Percentiles rank a stretch among this genome's conserved stretches.
phyloP scores from a whole-genome alignment of 2,329 filamentous ascomycete species.

The Mollisiaceae sp. region DNA sequence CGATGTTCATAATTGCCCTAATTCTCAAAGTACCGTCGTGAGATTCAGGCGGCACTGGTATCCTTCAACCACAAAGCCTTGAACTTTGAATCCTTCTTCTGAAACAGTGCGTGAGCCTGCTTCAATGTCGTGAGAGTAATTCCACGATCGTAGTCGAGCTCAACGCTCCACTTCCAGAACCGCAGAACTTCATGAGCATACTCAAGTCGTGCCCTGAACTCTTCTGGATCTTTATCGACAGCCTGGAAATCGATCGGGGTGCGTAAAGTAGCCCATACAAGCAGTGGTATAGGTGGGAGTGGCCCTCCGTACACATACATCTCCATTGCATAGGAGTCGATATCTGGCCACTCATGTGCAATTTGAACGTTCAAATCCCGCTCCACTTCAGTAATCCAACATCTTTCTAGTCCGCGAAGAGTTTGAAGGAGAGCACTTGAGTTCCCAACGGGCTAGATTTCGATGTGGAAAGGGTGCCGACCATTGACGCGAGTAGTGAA shows the following conservation, averaged over 20 bases:
- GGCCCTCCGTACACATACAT: background rate
- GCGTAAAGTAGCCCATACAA: background rate
- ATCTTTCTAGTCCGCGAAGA: background rate
- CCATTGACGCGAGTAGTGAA: background rate
- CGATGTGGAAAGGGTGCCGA: background rate
- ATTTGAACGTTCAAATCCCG: background rate
- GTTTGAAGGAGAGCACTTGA: background rate
- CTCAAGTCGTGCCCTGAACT: background rate
- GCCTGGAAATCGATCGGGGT: background rate
- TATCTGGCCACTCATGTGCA: background rate
- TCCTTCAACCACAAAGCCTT: background rate
- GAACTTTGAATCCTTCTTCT: background rate
- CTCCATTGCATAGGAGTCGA: background rate
- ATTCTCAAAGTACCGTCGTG: too few relatives aligned
- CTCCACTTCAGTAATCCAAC: background rate
- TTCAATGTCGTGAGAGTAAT: background rate
- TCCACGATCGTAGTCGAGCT: background rate
- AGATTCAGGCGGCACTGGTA: background rate
- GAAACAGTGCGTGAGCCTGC: background rate
- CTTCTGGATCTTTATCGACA: background rate
- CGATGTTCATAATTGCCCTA: too few relatives aligned
- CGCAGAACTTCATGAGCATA: background rate
- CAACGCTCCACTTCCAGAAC: slow-evolving; percentile 3
- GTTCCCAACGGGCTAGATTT: background rate
- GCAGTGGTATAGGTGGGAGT: background rate